A percentile compares a stretch with the other conserved stretches of the same genome.
These are phyloP conservation scores for Cercophora scortea DNA, from an alignment of 495 filamentous ascomycete genomes.

Conservation along the genomic window DNA sequence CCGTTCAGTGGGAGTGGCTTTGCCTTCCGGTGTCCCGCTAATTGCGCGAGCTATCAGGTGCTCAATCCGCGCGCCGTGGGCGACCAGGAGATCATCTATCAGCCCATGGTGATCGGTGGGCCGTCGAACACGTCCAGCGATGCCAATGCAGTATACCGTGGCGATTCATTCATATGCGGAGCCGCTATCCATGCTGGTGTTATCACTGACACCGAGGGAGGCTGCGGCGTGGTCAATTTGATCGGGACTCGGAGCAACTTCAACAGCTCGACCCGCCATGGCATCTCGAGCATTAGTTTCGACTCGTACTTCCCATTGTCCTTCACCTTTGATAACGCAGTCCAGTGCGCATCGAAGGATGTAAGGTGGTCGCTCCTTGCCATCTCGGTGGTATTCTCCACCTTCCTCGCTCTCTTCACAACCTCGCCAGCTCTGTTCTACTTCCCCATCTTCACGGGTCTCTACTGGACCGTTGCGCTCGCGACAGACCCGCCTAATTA, in stretches of 20 bases:
- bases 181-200: conserved; percentile 73
- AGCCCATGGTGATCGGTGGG: conserved; percentile 67
- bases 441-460: conserved; percentile 59
- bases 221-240: conserved; percentile 53
- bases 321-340: conserved; percentile 55
- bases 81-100: conserved; percentile 61
- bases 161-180: conserved; percentile 77
- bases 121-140: conserved; percentile 40
- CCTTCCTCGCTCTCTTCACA: conserved; percentile 59
- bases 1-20: conserved; percentile 64
- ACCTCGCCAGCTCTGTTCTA: conserved; percentile 62
- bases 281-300: conserved; percentile 61
- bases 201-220: conserved; percentile 58
- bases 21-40: conserved; percentile 74
- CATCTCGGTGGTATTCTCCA: conserved; percentile 62
- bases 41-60: conserved; percentile 57
- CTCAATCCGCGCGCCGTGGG: conserved; percentile 70
- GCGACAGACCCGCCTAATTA: conserved; percentile 67
- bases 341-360: conserved; percentile 52
- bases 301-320: conserved; percentile 70
- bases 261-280: conserved; percentile 49
- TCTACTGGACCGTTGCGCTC: conserved; percentile 73
- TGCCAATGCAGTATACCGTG: conserved; percentile 55
- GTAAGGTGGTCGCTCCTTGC: conserved; percentile 66
- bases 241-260: conserved; percentile 61